Base-by-base conservation (phyloP, 805 yeast genomes). In the Diddensiella santjacobensis region DNA sequence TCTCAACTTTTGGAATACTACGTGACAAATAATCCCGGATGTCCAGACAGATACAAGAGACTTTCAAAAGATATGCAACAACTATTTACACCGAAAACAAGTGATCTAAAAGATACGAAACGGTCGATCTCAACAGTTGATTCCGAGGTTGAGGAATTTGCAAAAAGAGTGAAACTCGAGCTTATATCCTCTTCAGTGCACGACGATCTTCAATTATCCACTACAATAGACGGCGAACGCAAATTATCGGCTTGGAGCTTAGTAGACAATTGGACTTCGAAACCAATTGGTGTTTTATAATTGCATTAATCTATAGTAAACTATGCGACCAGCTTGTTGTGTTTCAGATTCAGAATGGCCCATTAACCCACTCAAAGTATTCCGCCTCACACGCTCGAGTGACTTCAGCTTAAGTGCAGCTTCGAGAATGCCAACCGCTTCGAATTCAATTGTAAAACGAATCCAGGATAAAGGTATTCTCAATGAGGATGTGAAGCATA, bases 221-320 rank as follows among this genome's bases (percentile, higher is more conserved):
- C n/a, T n/a, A n/a, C n/a, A n/a, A n/a, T n/a, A n/a, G n/a, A n/a
- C n/a, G n/a, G n/a, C n/a, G n/a, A n/a, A n/a, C n/a, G n/a, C n/a
- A n/a, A n/a, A n/a, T n/a, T n/a, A n/a, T n/a, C n/a, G n/a, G 45
- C 26, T 8, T 54, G 59, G 58, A 35, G 26, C 3, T 15, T 23
- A 6, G 51, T 46, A 5, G 41, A 46, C 8, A 39, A 49, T 42
- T 56, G 59, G 59, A 40, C 48, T 17, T 48, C 54, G 1, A 48
- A 55, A 2, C 56, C 59, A 3, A 45, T 56, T 29, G 59, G 59
- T 10, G 52, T 48, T 3, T 20, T 54, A 29, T 52, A 44, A 42
- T n/a, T n/a, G n/a, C n/a, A n/a, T n/a, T n/a, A n/a, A n/a, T n/a
- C n/a, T n/a, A n/a, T n/a, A n/a, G n/a, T n/a, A n/a, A n/a, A n/a